Evolutionary conservation across 2,329 filamentous ascomycete species (phyloP).

Genomic region (Ophiostoma sp.): DNA sequence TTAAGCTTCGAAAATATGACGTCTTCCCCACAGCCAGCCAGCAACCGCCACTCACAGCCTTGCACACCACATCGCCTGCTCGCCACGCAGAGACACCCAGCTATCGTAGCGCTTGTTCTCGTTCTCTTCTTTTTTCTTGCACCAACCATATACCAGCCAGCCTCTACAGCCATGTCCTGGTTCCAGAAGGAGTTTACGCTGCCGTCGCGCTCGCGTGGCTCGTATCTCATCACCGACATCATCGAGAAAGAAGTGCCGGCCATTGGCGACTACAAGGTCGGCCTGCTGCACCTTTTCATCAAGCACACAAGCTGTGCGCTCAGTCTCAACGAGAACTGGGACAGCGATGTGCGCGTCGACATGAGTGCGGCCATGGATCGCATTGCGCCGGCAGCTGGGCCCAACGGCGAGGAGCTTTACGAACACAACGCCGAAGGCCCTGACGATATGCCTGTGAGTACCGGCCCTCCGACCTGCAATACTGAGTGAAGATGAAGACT

Average conservation of each 20-base stretch:
- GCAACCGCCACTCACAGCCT: slow-evolving; percentile 4
- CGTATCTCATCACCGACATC: slow-evolving; percentile 80
- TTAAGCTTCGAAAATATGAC: not conserved
- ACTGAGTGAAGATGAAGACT: not conserved
- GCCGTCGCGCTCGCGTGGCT: slow-evolving; percentile 69
- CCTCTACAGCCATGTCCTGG: slow-evolving; percentile 57
- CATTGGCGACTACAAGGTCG: slow-evolving; percentile 75
- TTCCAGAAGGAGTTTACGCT: slow-evolving; percentile 80
- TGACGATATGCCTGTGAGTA: slow-evolving; percentile 85
- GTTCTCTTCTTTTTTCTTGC: too few relatives aligned
- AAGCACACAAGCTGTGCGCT: slow-evolving; percentile 93
- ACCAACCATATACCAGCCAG: not conserved
- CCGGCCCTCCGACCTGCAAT: not conserved
- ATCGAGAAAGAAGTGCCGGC: slow-evolving; percentile 69
- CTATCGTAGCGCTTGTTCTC: not conserved
- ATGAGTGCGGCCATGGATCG: slow-evolving; percentile 93
- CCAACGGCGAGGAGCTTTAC: slow-evolving; percentile 68
- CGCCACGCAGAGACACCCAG: not conserved
- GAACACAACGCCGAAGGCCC: slow-evolving; percentile 75
- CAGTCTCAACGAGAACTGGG: slow-evolving; percentile 88
- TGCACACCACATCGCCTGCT: not conserved
- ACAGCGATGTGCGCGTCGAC: slow-evolving; percentile 77
- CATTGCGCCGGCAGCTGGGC: slow-evolving; percentile 73
- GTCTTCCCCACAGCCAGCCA: slow-evolving; percentile 12
- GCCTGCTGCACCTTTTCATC: slow-evolving; percentile 81